A percentile compares a stretch with the other conserved stretches of the same genome.
Conservation (phyloP, 306 rosid genomes). For the Canavalia gladiata region DNA sequence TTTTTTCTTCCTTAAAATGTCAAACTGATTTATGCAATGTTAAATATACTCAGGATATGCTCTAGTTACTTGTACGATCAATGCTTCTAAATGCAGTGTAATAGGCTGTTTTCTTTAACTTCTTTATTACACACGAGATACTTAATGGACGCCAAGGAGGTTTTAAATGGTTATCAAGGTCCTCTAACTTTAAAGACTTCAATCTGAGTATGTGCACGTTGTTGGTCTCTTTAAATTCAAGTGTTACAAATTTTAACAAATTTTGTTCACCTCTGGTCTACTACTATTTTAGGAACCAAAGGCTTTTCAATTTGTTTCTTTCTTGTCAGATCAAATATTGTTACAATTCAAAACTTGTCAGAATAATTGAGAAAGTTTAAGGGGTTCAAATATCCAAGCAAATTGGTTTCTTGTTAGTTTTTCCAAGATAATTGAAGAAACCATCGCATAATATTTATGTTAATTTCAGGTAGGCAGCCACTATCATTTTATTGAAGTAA, state of each 20-base stretch:
- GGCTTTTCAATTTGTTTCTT: slow-evolving; percentile 11
- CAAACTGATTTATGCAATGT: slow-evolving; percentile 11
- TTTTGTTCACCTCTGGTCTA: not conserved
- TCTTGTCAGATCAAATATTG: slow-evolving; percentile 1
- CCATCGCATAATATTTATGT: slow-evolving; percentile 24
- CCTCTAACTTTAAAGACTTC: not conserved
- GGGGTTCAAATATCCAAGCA: slow-evolving; percentile 19
- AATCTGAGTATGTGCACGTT: not conserved
- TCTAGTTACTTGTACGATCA: not conserved
- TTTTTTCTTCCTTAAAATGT: slow-evolving; percentile 12
- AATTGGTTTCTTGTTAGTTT: not conserved
- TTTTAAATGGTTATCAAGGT: not conserved
- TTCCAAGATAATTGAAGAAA: slow-evolving; percentile 25
- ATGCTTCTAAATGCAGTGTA: not conserved
- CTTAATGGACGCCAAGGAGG: not conserved
- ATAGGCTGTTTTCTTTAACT: slow-evolving; percentile 2
- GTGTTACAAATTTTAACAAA: not conserved
- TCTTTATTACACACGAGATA: not conserved
- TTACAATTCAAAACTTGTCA: not conserved
- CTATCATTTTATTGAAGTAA: slow-evolving; percentile 84
- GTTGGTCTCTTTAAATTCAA: not conserved
- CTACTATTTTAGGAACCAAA: not conserved
- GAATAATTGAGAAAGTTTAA: not conserved
- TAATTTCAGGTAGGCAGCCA: slow-evolving; percentile 85
- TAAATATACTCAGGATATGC: not conserved